phyloP scores from a whole-genome alignment of 2,329 filamentous ascomycete genomes.

The Exophiala alcalophila region DNA sequence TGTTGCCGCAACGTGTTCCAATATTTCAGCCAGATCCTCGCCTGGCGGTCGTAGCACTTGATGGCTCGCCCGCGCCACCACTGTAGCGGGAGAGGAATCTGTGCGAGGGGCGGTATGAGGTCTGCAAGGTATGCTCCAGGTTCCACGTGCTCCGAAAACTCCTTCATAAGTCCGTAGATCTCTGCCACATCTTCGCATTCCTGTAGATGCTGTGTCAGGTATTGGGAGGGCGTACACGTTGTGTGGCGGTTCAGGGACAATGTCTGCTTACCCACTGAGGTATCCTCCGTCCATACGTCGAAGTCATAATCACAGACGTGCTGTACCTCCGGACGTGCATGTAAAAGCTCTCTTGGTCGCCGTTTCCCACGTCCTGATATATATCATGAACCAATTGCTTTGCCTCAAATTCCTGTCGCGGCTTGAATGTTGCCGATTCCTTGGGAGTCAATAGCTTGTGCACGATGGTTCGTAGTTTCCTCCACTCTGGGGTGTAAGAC shows the following conservation, averaged over 20 bases:
- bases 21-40: slow-evolving; percentile 12
- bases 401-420: slow-evolving; percentile 47
- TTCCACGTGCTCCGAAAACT: slow-evolving; percentile 8
- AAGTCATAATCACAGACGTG: slow-evolving; percentile 16
- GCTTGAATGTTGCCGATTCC: slow-evolving; percentile 41
- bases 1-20: slow-evolving; percentile 15
- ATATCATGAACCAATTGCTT: slow-evolving; percentile 47
- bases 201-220: no score
- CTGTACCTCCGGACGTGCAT: slow-evolving; percentile 18
- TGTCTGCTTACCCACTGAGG: no score
- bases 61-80: slow-evolving; percentile 12
- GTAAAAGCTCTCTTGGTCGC: slow-evolving; percentile 5
- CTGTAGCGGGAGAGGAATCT: slow-evolving; percentile 18
- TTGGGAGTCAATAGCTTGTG: slow-evolving; percentile 40
- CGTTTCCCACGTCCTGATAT: background rate
- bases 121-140: slow-evolving; percentile 18
- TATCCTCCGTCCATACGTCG: slow-evolving; percentile 16
- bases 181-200: slow-evolving; percentile 14
- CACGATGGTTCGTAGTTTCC: slow-evolving; percentile 39
- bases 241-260: no score
- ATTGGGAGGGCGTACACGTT: no score
- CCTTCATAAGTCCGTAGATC: slow-evolving; percentile 14
- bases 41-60: slow-evolving; percentile 5
- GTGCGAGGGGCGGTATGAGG: slow-evolving; percentile 14
- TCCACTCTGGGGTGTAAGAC: slow-evolving; percentile 43